Conservation (phyloP, 2,329 filamentous ascomycete genomes). For the Cadophora luteo-olivacea region DNA sequence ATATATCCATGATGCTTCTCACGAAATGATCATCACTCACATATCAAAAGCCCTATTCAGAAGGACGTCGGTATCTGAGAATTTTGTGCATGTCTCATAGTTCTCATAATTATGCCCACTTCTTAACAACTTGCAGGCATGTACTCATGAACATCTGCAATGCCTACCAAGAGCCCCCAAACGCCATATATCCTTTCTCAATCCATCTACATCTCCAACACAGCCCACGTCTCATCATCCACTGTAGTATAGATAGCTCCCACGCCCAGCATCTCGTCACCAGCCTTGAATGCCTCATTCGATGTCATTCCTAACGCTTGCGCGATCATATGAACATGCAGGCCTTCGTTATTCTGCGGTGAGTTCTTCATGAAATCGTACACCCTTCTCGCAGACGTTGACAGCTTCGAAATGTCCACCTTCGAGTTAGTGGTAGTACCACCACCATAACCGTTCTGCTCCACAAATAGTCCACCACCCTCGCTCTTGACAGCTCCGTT, state of each 20-base stretch:
- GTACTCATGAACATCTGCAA: constrained; percentile 27
- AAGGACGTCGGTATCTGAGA: not conserved
- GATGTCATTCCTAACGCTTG: constrained; percentile 68
- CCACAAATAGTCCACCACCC: constrained; percentile 46
- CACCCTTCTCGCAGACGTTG: constrained; percentile 68
- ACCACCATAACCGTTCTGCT: constrained; percentile 46
- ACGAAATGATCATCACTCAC: not conserved
- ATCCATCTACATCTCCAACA: constrained; percentile 69
- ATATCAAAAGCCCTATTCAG: not conserved
- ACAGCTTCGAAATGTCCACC: constrained; percentile 51
- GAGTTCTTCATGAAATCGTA: constrained; percentile 72
- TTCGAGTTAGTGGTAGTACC: constrained; percentile 41
- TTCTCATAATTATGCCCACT: constrained; percentile 13
- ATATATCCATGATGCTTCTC: not conserved
- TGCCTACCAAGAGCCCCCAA: constrained; percentile 26
- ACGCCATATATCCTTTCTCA: constrained; percentile 29
- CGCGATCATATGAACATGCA: constrained; percentile 81
- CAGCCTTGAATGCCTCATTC: constrained; percentile 75
- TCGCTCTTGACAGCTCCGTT: constrained; percentile 43
- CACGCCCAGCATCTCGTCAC: constrained; percentile 77
- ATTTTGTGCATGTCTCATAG: not conserved
- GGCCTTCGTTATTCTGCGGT: constrained; percentile 78
- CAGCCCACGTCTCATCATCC: constrained; percentile 90
- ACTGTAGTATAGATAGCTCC: constrained; percentile 89
- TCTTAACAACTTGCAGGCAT: constrained; percentile 22